Conservation (phyloP, 306 rosid species). For the Dryas alaskensis region DNA sequence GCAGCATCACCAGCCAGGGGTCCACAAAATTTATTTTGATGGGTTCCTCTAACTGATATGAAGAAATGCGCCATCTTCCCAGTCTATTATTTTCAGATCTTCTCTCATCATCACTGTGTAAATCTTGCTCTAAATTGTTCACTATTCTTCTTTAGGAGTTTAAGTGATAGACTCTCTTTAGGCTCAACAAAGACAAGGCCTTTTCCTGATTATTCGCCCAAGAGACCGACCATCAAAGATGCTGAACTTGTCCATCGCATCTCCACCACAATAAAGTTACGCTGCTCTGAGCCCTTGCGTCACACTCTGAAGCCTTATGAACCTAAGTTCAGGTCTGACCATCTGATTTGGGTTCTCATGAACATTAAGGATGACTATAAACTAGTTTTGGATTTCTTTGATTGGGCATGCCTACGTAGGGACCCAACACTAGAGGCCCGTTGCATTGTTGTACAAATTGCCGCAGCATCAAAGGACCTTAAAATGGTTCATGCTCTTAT, state of each 20-base stretch:
- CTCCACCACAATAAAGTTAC: constrained; percentile 56
- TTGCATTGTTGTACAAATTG: constrained; percentile 65
- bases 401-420: constrained; percentile 62
- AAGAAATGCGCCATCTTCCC: constrained; percentile 43
- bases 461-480: constrained; percentile 61
- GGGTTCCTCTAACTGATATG: constrained; percentile 52
- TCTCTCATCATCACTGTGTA: constrained; percentile 17
- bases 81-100: constrained; percentile 21
- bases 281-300: constrained; percentile 62
- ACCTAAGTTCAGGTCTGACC: constrained; percentile 50
- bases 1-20: constrained; percentile 15
- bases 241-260: constrained; percentile 57
- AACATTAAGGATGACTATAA: constrained; percentile 51
- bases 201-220: constrained; percentile 82
- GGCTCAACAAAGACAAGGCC: constrained; percentile 51
- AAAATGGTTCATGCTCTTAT: constrained; percentile 57
- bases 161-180: constrained; percentile 24
- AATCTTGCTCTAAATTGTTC: constrained; percentile 18
- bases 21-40: constrained; percentile 29
- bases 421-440: constrained; percentile 62
- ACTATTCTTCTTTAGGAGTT: constrained; percentile 24
- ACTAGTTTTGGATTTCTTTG: constrained; percentile 57
- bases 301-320: constrained; percentile 57
- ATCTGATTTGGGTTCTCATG: constrained; percentile 75
- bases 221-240: constrained; percentile 57